Base-by-base conservation (phyloP, 1,139 yeast species). In the Sugiyamaella novakii region DNA sequence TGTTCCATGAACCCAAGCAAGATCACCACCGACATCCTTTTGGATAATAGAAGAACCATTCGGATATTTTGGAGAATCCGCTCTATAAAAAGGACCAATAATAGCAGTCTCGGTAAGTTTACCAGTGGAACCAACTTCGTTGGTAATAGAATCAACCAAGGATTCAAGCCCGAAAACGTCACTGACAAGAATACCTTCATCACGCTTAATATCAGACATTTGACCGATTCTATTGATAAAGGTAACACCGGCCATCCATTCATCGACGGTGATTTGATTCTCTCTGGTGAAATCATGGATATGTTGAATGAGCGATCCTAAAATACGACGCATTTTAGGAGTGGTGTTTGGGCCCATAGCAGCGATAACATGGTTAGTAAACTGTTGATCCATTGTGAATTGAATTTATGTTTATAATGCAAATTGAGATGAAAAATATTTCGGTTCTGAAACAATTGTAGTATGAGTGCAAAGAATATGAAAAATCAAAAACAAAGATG, bases 221-320 rank as follows among this genome's bases (percentile, higher is more conserved):
- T 69, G 62, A 28, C 73, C 73, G 35, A 66, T 65, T 27, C 61
- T 60, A 36, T 69, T 69, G 42, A 69, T 53, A 51, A 69, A 67
- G 30, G 66, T 58, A 27, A 69, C 68, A 15, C 67, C 73, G 35
- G 58, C 54, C 44, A 57, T 57, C 73, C 73, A 69, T 55, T 69
- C 73, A 7, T 68, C 70, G n/a, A 66, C 62, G 33, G 71, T 69
- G 45, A 69, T 58, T 50, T 62, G 50, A 15, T 68, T 67, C 49
- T 69, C 73, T 37, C 69, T 58, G 11, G 71, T 62, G 54, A 69
- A 69, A 47, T 68, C 71, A 51, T 69, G 73, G n/a, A 69, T 53
- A 48, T 69, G 73, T 44, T 62, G 68, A 21, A 69, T 68, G 19
- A 68, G 58, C 2, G 70, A 66, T 5, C 55, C 56, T 15, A 66